Percentiles rank a stretch among this genome's conserved stretches.
phyloP scores from a whole-genome alignment of 2,329 filamentous ascomycete genomes.

The Akanthomyces muscarius region DNA sequence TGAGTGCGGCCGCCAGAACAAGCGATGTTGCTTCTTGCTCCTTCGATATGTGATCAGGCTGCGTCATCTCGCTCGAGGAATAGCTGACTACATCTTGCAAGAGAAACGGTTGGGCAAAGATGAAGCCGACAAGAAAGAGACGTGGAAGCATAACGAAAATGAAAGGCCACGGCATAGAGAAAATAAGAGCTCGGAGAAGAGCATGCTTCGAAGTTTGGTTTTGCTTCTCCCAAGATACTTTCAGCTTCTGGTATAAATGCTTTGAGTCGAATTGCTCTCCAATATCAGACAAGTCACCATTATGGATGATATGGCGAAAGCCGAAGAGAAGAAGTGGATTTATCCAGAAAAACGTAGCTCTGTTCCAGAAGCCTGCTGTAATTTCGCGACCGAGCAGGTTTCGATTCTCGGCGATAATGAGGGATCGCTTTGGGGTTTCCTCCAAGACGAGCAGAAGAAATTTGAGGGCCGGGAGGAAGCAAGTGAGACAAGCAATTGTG shows the following conservation, averaged over 20 bases:
- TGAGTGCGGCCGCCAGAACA: neutral
- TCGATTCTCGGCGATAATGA: slow-evolving; percentile 5
- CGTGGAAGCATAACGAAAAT: slow-evolving; percentile 7
- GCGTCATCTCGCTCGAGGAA: neutral
- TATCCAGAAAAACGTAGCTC: slow-evolving; percentile 12
- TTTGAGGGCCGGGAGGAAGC: slow-evolving; percentile 27
- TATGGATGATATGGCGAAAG: neutral
- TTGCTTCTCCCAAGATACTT: neutral
- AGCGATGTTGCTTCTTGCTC: neutral
- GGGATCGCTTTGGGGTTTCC: slow-evolving; percentile 26
- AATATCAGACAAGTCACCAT: slow-evolving; percentile 2
- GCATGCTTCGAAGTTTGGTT: neutral
- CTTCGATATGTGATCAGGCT: neutral
- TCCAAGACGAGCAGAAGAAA: slow-evolving; percentile 29
- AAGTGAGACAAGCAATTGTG: slow-evolving; percentile 27
- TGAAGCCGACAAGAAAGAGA: too few relatives aligned
- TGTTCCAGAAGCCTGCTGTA: slow-evolving; percentile 21
- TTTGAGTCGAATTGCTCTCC: slow-evolving; percentile 1
- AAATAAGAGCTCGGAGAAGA: neutral
- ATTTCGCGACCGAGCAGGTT: slow-evolving; percentile 19
- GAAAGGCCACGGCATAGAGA: neutral
- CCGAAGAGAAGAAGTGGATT: slow-evolving; percentile 6
- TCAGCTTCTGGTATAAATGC: neutral
- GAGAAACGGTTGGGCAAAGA: too few relatives aligned
- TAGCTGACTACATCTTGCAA: neutral